Evolutionary conservation across 2,329 filamentous ascomycete species (phyloP).

Genomic region (Penicillium oxalicum): DNA sequence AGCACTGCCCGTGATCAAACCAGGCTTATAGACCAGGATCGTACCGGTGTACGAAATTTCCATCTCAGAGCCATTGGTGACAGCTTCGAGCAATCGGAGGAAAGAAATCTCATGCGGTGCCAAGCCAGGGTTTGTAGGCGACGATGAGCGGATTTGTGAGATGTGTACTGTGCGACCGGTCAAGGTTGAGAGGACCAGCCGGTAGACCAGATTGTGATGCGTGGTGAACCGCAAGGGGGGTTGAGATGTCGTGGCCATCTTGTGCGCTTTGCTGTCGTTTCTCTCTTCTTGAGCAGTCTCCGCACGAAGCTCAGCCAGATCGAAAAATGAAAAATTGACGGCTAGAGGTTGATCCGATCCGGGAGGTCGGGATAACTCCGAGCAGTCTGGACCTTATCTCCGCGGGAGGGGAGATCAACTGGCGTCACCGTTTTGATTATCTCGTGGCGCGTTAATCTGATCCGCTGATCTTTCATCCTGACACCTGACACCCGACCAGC

Average conservation of each 20-base stretch:
- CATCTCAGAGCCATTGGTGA: slow-evolving; percentile 92
- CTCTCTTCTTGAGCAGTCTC: slow-evolving; percentile 6
- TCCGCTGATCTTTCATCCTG: no score
- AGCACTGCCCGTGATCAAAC: slow-evolving; percentile 80
- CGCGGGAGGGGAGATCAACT: slow-evolving; percentile 10
- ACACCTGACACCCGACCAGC: neutral
- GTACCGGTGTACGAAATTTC: slow-evolving; percentile 97
- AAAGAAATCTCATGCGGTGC: slow-evolving; percentile 92
- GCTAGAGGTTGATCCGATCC: slow-evolving; percentile 24
- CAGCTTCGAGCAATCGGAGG: slow-evolving; percentile 82
- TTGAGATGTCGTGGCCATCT: slow-evolving; percentile 42
- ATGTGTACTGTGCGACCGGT: slow-evolving; percentile 86
- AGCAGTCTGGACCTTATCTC: slow-evolving; percentile 20
- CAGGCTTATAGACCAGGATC: slow-evolving; percentile 83
- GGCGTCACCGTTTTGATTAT: neutral
- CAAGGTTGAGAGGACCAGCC: slow-evolving; percentile 82
- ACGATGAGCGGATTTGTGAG: slow-evolving; percentile 84
- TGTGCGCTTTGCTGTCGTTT: slow-evolving; percentile 9
- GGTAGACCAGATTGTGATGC: slow-evolving; percentile 74
- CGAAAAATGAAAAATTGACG: slow-evolving; percentile 31
- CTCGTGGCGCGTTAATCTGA: neutral
- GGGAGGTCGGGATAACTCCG: slow-evolving; percentile 21
- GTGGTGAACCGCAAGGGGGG: slow-evolving; percentile 68
- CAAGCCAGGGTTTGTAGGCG: slow-evolving; percentile 79
- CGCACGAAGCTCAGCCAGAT: slow-evolving; percentile 13